Evolutionary conservation across 2,329 filamentous ascomycete genomes (phyloP), one percentile per base, ranked within the genome.

Genomic region (Pyrenochaeta sp.): DNA sequence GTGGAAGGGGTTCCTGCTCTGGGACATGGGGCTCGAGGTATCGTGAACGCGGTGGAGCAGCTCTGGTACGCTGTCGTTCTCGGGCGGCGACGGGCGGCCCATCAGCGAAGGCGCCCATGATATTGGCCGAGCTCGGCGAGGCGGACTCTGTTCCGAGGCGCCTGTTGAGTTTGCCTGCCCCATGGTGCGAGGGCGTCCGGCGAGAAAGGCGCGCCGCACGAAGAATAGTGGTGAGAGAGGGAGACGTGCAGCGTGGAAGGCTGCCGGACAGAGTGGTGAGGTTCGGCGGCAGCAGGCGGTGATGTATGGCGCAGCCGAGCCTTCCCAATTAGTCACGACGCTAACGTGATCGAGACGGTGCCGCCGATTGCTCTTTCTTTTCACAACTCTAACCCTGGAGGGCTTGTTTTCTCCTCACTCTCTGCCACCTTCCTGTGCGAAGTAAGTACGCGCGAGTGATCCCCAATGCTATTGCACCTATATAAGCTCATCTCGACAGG

Each of bases 91-190:
- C 64, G 62, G 47, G 47, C 58, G 60, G 59, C 52, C 49, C 52
- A 64, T 61, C 61, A 68, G 58, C 58, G 67, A 66, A 51, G 69
- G 72, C 59, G 71, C 72, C 74, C 74, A 76, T 52, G 74, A 77
- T 24, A 62, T 52, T 51, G 73, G 72, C 48, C 75, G 75, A 54
- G 66, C 43, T 58, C 71, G 65, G 59, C 62, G 68, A 59, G 70
- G 71, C 52, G 65, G 57, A 36, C 65, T 64, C 54, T 65, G 59
- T 44, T 68, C 66, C 34, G 67, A 45, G 58, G 64, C 58, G 60
- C 66, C 69, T 64, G 70, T 67, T 24, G 77, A 78, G 63, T 67
- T 72, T 62, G 72, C 71, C 70, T 77, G 77, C 57, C 77, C 77
- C 77, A 79, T 79, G 50, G 55, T 68, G 56, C 53, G 65, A 65